Base-by-base conservation (phyloP, 2,329 filamentous ascomycete genomes). In the Podosphaera fusca region DNA sequence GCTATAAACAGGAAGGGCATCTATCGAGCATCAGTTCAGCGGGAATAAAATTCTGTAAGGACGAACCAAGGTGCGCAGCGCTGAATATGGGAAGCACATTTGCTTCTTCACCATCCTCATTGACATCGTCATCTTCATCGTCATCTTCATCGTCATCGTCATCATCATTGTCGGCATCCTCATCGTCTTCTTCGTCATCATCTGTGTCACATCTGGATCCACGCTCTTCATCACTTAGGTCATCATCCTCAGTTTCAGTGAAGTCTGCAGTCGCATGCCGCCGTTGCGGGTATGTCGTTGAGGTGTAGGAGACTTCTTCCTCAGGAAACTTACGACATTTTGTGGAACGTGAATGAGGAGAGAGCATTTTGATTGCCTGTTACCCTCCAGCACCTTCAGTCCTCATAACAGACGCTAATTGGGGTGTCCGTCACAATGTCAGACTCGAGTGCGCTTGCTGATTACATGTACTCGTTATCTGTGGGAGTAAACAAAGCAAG, bases 1-100 rank as follows among this genome's bases (percentile, higher is more conserved):
- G 69, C 82, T 85, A 73, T 95, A 95, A 58, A 95, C 81, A 29
- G 90, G 89, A 5, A 95, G 76, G 8, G 84, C 77, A 71, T 95
- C 89, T 90, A 65, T 35, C 69, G 61, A 70, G 64, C 58, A 58
- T 56, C 21, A 33, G 2, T 14, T 40, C n/a, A 30, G 35, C 21
- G 21, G 21, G 21, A 21, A 21, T 21, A 30, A 14, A 40, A 10
- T 33, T 21, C 5, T 14, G 36, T 2, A 35, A n/a, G 47, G 55
- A 55, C 67, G 56, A 74, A 87, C 85, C 85, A 62, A 94, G 75
- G 69, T 89, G 82, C 57, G 79, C 78, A 30, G 84, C 78, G 52
- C 85, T 88, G 69, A 94, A 94, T 57, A 94, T 81, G 53, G 87
- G 87, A 60, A 94, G 73, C 33, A 81, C 69, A 62, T 77, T 76